phyloP scores from a whole-genome alignment of 164 flowering plant genomes.

The Magnolia officinalis region DNA sequence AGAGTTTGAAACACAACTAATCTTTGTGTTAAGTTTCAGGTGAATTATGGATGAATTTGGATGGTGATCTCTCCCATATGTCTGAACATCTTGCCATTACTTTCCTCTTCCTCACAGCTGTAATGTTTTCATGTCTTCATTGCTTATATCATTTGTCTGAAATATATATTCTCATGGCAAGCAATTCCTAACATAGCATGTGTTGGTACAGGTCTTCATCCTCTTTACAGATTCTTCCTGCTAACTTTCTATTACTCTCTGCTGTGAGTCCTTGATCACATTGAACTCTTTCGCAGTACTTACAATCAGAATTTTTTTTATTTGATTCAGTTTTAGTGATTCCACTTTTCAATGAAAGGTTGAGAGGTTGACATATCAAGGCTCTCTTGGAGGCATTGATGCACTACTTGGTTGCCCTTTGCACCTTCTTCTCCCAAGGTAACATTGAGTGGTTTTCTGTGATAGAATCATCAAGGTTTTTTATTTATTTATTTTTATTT shows the following conservation, averaged over 20 bases:
- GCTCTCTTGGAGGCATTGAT: conserved; percentile 91
- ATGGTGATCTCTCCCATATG: conserved; percentile 85
- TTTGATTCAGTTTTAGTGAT: conserved; percentile 4
- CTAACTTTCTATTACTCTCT: conserved; percentile 60
- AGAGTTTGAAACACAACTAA: not conserved
- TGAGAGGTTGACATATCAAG: conserved; percentile 77
- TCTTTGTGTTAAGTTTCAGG: conserved; percentile 40
- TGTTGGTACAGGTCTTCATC: conserved; percentile 43
- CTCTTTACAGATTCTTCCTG: conserved; percentile 64
- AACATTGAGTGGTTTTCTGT: conserved; percentile 2
- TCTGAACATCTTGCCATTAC: conserved; percentile 66
- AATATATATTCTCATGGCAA: not conserved
- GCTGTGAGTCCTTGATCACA: conserved; percentile 37
- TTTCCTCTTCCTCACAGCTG: conserved; percentile 42
- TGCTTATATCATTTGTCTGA: not conserved
- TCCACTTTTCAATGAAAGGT: conserved; percentile 35
- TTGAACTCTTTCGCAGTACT: conserved; percentile 1
- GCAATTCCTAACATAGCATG: conserved; percentile 5
- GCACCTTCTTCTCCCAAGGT: conserved; percentile 76
- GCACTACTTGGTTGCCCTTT: conserved; percentile 90
- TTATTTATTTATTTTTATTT: not conserved
- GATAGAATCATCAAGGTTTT: too few relatives aligned
- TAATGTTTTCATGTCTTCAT: conserved; percentile 23
- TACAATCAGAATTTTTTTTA: not conserved
- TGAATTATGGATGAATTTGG: conserved; percentile 89